Percentiles rank a stretch among this genome's conserved stretches.
phyloP scores from a whole-genome alignment of 2,329 filamentous ascomycete genomes.

The Epichloe uncinata region DNA sequence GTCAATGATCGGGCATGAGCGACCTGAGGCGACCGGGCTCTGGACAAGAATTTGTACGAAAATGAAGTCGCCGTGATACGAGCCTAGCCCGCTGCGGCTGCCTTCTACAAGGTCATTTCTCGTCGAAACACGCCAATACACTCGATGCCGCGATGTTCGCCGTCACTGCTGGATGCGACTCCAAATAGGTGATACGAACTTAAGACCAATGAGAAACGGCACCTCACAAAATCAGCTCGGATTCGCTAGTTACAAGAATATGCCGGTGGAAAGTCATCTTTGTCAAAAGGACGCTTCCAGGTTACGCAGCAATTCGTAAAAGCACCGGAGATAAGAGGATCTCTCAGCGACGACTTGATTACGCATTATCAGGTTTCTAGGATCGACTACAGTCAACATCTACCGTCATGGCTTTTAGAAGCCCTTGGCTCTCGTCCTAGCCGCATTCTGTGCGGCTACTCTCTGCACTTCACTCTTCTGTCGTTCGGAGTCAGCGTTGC shows the following conservation, averaged over 20 bases:
- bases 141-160: background rate
- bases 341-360: background rate
- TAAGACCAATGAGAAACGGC: background rate
- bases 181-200: background rate
- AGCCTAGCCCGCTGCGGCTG: background rate
- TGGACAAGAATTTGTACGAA: background rate
- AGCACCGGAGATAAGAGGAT: background rate
- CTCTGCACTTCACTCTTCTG: background rate
- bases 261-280: background rate
- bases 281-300: background rate
- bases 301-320: background rate
- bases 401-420: background rate
- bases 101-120: background rate
- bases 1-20: background rate
- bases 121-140: background rate
- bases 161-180: background rate
- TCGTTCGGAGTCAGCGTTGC: background rate
- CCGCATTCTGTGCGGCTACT: background rate
- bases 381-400: background rate
- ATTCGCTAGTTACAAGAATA: background rate
- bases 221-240: background rate
- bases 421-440: background rate
- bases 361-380: too few species aligned
- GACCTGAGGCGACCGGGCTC: background rate
- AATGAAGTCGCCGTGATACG: background rate